Evolutionary conservation across 345 rosid species (phyloP).

Genomic region (Cardiospermum halicacabum): DNA sequence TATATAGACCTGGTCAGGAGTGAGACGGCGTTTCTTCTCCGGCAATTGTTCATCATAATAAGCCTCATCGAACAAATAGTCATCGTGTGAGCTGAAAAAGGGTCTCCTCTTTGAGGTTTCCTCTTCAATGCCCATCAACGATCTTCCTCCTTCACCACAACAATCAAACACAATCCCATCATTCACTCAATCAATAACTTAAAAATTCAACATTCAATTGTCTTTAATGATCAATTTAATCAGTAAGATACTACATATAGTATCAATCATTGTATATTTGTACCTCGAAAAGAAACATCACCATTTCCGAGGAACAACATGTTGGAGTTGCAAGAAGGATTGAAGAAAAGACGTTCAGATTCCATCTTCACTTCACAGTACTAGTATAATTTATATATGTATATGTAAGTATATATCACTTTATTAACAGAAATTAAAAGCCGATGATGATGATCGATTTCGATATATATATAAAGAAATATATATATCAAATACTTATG

Average conservation of each 20-base stretch:
- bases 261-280: too few relatives aligned
- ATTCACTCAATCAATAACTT: too few relatives aligned
- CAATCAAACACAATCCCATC: not conserved
- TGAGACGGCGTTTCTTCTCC: constrained; percentile 88
- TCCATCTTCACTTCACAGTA: constrained; percentile 39
- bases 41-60: constrained; percentile 73
- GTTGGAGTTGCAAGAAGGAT: constrained; percentile 53
- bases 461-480: not conserved
- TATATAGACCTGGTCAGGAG: constrained; percentile 69
- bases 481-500: too few relatives aligned
- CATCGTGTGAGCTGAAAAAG: constrained; percentile 66
- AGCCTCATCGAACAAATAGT: constrained; percentile 64
- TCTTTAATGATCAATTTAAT: too few relatives aligned
- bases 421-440: not conserved
- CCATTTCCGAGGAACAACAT: constrained; percentile 59
- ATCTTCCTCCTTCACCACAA: constrained; percentile 40
- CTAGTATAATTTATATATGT: not conserved
- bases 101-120: constrained; percentile 64
- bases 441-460: not conserved
- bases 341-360: constrained; percentile 57
- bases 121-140: constrained; percentile 55
- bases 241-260: not conserved
- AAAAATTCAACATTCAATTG: too few relatives aligned
- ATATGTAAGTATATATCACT: not conserved
- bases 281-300: constrained; percentile 54